Conservation (phyloP, 1,139 yeast genomes). For the Waltiozyma sp. region DNA sequence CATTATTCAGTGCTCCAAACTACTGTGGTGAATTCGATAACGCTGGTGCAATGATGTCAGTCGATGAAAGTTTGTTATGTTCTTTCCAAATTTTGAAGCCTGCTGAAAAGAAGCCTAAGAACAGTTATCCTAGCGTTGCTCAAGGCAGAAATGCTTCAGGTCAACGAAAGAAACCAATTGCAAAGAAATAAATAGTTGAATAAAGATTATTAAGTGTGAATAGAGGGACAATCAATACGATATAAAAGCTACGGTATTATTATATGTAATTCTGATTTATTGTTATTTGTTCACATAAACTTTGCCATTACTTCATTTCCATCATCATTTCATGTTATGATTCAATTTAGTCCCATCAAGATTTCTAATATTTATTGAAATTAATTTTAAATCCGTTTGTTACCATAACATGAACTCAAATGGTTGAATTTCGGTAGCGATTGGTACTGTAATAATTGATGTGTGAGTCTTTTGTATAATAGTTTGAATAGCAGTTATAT, state of each 20-base stretch:
- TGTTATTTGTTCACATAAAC: background rate
- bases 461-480: no score
- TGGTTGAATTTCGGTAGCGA: no score
- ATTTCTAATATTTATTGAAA: background rate
- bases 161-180: constrained; percentile 60
- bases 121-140: constrained; percentile 40
- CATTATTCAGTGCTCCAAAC: constrained; percentile 92
- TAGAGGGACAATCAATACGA: background rate
- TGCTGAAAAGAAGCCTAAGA: constrained; percentile 86
- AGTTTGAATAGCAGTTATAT: no score
- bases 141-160: constrained; percentile 47
- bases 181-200: constrained; percentile 24
- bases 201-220: background rate
- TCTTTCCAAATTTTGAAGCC: constrained; percentile 97
- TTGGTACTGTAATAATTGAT: no score
- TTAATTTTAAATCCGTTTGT: background rate
- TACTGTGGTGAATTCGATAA: constrained; percentile 98
- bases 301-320: background rate
- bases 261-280: background rate
- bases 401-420: background rate
- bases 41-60: constrained; percentile 99
- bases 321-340: background rate
- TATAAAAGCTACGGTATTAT: background rate
- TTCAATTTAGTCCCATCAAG: background rate
- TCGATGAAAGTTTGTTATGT: constrained; percentile 89